These are phyloP conservation scores for Diaporthe capsici DNA, from an alignment of 2,329 filamentous ascomycete genomes.

Conservation along the genomic window DNA sequence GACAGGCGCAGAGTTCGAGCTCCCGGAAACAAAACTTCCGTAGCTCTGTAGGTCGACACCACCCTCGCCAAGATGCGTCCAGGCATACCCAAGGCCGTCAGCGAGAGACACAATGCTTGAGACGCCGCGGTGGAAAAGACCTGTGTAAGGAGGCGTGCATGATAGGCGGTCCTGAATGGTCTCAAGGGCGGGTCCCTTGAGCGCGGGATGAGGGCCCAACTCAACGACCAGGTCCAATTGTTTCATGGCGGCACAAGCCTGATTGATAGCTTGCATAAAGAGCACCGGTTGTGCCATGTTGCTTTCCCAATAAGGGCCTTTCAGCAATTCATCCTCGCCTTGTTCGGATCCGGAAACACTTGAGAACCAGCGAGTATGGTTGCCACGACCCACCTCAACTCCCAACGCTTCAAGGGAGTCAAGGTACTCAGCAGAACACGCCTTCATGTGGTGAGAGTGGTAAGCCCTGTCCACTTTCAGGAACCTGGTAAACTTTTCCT, in stretches of 20 bases:
- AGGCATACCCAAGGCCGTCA: slow-evolving; percentile 41
- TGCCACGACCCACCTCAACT: not conserved
- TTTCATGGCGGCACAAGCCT: slow-evolving; percentile 47
- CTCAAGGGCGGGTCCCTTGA: slow-evolving; percentile 55
- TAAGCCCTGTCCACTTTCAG: slow-evolving; percentile 57
- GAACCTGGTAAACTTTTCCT: slow-evolving; percentile 48
- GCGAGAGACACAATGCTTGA: slow-evolving; percentile 43
- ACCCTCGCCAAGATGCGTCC: slow-evolving; percentile 10
- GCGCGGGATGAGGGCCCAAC: slow-evolving; percentile 54
- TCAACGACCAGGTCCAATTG: slow-evolving; percentile 45
- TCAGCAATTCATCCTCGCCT: not conserved
- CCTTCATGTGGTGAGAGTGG: slow-evolving; percentile 54
- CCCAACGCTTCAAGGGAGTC: not conserved
- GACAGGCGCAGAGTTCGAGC: slow-evolving; percentile 16
- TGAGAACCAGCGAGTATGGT: slow-evolving; percentile 43
- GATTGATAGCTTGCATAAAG: slow-evolving; percentile 42
- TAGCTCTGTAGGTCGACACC: slow-evolving; percentile 32
- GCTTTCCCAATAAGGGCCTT: slow-evolving; percentile 40
- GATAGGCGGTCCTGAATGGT: slow-evolving; percentile 43
- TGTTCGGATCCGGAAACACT: too few relatives aligned
- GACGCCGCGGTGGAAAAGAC: slow-evolving; percentile 42
- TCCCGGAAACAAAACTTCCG: not conserved
- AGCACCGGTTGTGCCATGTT: slow-evolving; percentile 46
- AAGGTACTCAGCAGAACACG: slow-evolving; percentile 33
- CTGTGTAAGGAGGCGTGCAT: slow-evolving; percentile 44